Percentiles rank a stretch among this genome's conserved stretches.
phyloP scores from a whole-genome alignment of 805 yeast species.

The Jamesozyma lodderae region DNA sequence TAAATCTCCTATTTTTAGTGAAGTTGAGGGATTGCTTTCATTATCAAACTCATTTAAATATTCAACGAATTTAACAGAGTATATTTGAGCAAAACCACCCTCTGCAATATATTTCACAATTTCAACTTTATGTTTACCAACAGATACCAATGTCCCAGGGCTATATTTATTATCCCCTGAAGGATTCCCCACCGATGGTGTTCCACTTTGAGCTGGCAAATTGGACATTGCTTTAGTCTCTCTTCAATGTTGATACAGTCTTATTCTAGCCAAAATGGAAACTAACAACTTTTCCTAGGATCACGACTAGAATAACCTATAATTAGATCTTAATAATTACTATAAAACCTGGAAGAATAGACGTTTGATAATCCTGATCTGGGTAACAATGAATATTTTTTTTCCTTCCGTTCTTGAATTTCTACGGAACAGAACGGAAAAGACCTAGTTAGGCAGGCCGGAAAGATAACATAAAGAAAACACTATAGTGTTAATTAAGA shows the following conservation, averaged over 20 bases:
- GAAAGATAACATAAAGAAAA: no score
- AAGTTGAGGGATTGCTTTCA: conserved; percentile 21
- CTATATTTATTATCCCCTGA: conserved; percentile 9
- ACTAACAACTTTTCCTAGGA: no score
- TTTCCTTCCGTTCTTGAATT: no score
- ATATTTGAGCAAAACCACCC: conserved; percentile 80
- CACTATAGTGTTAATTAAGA: no score
- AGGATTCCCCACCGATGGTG: not conserved
- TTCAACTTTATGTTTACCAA: conserved; percentile 51
- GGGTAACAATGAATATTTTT: no score
- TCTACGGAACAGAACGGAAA: no score
- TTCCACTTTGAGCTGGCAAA: conserved; percentile 3
- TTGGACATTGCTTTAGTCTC: not conserved
- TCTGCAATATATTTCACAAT: conserved; percentile 53
- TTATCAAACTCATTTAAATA: conserved; percentile 18
- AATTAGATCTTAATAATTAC: no score
- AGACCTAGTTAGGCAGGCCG: no score
- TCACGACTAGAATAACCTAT: no score
- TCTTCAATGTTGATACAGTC: not conserved
- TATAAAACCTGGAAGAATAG: no score
- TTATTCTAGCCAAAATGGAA: no score
- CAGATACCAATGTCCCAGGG: conserved; percentile 45
- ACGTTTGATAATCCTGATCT: no score
- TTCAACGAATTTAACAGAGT: conserved; percentile 47
- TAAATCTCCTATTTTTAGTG: conserved; percentile 36